phyloP scores from a whole-genome alignment of 2,329 filamentous ascomycete genomes.

The Penicillium palitans region DNA sequence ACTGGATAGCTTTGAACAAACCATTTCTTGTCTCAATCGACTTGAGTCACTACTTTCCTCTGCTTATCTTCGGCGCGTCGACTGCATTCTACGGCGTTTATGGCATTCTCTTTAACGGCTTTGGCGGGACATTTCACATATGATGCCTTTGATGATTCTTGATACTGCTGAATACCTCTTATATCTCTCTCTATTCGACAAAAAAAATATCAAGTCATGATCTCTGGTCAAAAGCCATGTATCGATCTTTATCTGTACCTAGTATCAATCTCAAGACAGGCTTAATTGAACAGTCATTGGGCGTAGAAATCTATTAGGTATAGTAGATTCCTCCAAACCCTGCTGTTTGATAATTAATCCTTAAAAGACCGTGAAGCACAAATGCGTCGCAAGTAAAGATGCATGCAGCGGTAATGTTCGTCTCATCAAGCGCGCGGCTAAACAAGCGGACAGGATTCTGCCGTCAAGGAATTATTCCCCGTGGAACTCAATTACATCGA shows the following conservation, averaged over 20 bases:
- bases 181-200: background rate
- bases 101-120: slow-evolving; percentile 11
- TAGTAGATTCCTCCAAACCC: too few relatives aligned
- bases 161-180: background rate
- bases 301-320: background rate
- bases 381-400: background rate
- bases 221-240: background rate
- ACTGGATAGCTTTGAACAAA: background rate
- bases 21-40: background rate
- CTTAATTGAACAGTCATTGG: background rate
- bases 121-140: slow-evolving; percentile 12
- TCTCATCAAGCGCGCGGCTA: slow-evolving; percentile 27
- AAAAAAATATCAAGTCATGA: background rate
- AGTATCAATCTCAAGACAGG: background rate
- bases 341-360: too few relatives aligned
- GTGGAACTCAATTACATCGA: slow-evolving; percentile 16
- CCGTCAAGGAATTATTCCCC: slow-evolving; percentile 28
- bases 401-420: background rate
- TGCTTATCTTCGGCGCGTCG: slow-evolving; percentile 4
- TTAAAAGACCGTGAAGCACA: background rate
- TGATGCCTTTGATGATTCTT: slow-evolving; percentile 20
- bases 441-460: slow-evolving; percentile 25
- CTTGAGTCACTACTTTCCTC: background rate
- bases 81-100: slow-evolving; percentile 25
- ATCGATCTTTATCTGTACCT: background rate